Evolutionary conservation across 164 flowering plant species (phyloP).

Genomic region (Cinnamomum chago): DNA sequence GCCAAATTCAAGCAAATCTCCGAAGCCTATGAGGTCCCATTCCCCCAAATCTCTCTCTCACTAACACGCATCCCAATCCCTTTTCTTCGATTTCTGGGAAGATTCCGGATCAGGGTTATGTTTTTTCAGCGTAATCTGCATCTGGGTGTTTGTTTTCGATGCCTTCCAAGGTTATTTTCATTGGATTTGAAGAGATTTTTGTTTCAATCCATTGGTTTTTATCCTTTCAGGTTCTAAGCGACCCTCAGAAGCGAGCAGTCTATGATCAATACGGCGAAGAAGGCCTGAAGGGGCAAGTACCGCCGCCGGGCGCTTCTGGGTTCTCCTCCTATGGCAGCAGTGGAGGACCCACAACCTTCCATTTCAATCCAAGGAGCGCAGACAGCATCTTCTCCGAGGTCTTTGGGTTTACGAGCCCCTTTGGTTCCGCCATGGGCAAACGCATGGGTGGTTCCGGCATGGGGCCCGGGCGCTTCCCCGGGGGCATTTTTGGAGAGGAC

Average conservation of each 20-base stretch:
- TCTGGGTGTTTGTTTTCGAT: neutral
- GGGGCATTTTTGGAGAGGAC: constrained; percentile 60
- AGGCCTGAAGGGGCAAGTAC: constrained; percentile 72
- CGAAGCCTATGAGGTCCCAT: constrained; percentile 82
- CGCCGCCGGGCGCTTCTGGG: constrained; percentile 51
- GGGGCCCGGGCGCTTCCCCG: constrained; percentile 38
- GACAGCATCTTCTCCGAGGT: constrained; percentile 88
- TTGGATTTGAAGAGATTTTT: neutral
- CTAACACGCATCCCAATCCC: neutral
- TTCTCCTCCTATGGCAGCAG: constrained; percentile 19
- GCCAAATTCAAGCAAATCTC: constrained; percentile 94
- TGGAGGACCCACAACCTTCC: constrained; percentile 42
- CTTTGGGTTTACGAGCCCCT: constrained; percentile 72
- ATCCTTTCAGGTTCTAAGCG: constrained; percentile 64
- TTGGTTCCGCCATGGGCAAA: constrained; percentile 20
- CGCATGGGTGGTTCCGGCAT: constrained; percentile 63
- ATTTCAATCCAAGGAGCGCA: constrained; percentile 74
- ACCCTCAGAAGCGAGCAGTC: constrained; percentile 73
- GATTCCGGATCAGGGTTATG: neutral
- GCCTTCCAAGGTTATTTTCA: neutral
- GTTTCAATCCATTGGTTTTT: neutral
- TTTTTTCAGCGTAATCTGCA: neutral
- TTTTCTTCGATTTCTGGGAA: neutral
- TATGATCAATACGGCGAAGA: constrained; percentile 95
- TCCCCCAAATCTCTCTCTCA: no score